A percentile compares a stretch with the other conserved stretches of the same genome.
These are phyloP conservation scores for Aspergillaceae sp. DNA, from an alignment of 2,329 filamentous ascomycete species.

Conservation along the genomic window DNA sequence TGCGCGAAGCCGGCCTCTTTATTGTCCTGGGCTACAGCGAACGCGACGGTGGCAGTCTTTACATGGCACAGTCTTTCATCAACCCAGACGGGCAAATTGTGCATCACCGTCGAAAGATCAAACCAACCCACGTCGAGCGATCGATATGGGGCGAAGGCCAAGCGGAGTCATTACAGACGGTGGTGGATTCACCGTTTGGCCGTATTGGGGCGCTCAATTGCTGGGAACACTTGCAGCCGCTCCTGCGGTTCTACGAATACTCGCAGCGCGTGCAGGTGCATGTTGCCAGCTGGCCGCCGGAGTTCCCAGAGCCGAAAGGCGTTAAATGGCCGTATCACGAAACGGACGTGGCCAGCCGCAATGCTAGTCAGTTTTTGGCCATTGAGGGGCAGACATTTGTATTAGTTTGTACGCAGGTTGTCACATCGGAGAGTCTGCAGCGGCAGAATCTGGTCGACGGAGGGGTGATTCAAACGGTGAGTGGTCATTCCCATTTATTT, in stretches of 20 bases:
- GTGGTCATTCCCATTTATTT: no score
- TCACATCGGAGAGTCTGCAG: no score
- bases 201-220: constrained; percentile 39
- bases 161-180: constrained; percentile 30
- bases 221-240: constrained; percentile 46
- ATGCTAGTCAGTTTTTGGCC: no score
- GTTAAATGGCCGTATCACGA: background rate
- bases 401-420: no score
- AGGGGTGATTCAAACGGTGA: no score
- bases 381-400: no score
- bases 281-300: constrained; percentile 41
- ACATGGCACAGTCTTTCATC: constrained; percentile 41
- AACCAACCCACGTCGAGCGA: constrained; percentile 47
- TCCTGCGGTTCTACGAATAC: constrained; percentile 42
- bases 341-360: background rate
- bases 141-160: constrained; percentile 44
- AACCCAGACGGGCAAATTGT: constrained; percentile 31
- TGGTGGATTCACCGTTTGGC: constrained; percentile 24
- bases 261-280: constrained; percentile 41
- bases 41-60: constrained; percentile 27
- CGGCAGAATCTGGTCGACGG: no score
- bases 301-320: background rate
- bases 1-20: constrained; percentile 27
- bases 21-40: constrained; percentile 38
- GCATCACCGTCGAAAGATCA: constrained; percentile 41